Percentiles rank a stretch among this genome's conserved stretches.
Evolutionary conservation across 805 yeast species (phyloP).

Genomic region (Spathaspora passalidarum): DNA sequence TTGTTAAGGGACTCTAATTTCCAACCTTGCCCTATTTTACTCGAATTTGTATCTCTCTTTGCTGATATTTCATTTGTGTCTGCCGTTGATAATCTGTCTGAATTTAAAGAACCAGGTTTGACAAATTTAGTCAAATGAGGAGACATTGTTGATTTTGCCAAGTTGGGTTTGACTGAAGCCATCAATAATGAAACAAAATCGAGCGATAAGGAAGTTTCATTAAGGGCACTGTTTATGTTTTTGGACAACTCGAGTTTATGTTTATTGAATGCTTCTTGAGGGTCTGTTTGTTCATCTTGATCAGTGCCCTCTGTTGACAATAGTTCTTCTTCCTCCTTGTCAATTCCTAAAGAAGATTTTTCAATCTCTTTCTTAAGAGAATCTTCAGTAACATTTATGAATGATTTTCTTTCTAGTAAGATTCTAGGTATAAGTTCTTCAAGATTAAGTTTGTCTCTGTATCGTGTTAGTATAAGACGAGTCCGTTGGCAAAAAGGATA

Average conservation of each 20-base stretch:
- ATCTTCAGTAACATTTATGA: conserved; percentile 57
- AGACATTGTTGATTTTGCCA: conserved; percentile 85
- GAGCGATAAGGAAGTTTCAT: conserved; percentile 83
- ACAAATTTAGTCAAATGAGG: conserved; percentile 73
- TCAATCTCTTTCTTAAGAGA: conserved; percentile 46
- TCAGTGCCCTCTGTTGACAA: conserved; percentile 9
- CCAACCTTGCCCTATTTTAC: conserved; percentile 72
- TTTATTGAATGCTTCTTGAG: conserved; percentile 42
- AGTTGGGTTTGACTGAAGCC: conserved; percentile 78
- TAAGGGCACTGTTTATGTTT: conserved; percentile 64
- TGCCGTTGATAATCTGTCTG: conserved; percentile 35
- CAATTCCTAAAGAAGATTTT: conserved; percentile 4
- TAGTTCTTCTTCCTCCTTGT: conserved; percentile 4
- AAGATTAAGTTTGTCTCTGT: conserved; percentile 42
- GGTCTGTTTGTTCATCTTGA: conserved; percentile 11
- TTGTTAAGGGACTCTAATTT: conserved; percentile 66
- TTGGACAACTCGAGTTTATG: conserved; percentile 53
- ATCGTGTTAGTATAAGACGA: not conserved
- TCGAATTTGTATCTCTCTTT: conserved; percentile 21
- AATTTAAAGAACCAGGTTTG: conserved; percentile 70
- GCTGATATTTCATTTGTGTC: conserved; percentile 9
- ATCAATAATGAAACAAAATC: conserved; percentile 84
- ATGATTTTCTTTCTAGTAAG: conserved; percentile 57
- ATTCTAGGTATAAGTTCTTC: conserved; percentile 59
- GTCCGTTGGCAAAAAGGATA: not conserved